These are phyloP conservation scores for Pseudocercospora ulei DNA, from an alignment of 2,329 filamentous ascomycete species.

Conservation along the genomic window DNA sequence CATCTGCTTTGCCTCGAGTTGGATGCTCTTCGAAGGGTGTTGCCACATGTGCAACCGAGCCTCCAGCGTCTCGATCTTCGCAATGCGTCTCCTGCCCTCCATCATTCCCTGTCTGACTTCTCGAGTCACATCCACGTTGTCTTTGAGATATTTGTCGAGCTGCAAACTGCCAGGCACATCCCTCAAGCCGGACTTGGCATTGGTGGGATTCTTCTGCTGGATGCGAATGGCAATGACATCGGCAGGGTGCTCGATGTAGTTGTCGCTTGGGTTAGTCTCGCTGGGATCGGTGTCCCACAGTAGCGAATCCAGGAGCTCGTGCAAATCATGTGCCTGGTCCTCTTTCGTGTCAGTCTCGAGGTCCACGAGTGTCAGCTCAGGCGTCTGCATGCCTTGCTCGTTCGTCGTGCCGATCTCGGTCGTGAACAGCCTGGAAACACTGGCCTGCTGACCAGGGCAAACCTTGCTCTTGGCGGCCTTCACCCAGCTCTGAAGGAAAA, in stretches of 20 bases:
- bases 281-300: slow-evolving; percentile 30
- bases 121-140: slow-evolving; percentile 42
- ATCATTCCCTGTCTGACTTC: slow-evolving; percentile 41
- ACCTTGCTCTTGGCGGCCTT: slow-evolving; percentile 15
- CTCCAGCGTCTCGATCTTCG: slow-evolving; percentile 30
- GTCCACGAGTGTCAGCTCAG: slow-evolving; percentile 20
- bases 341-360: slow-evolving; percentile 15
- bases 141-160: slow-evolving; percentile 51
- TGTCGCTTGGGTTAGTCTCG: slow-evolving; percentile 23
- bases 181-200: slow-evolving; percentile 36
- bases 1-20: slow-evolving; percentile 35
- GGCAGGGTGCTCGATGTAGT: slow-evolving; percentile 40
- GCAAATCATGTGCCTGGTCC: slow-evolving; percentile 19
- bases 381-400: slow-evolving; percentile 20
- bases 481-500: slow-evolving; percentile 26
- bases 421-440: slow-evolving; percentile 24
- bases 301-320: slow-evolving; percentile 28
- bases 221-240: slow-evolving; percentile 48
- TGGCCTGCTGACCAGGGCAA: slow-evolving; percentile 8
- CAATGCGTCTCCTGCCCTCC: slow-evolving; percentile 32
- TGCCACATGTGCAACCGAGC: slow-evolving; percentile 33
- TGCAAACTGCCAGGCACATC: slow-evolving; percentile 48
- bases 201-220: slow-evolving; percentile 32
- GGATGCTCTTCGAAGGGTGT: slow-evolving; percentile 30
- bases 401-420: slow-evolving; percentile 25